Conservation (phyloP, 2,329 filamentous ascomycete species). For the Phialophora expanda region DNA sequence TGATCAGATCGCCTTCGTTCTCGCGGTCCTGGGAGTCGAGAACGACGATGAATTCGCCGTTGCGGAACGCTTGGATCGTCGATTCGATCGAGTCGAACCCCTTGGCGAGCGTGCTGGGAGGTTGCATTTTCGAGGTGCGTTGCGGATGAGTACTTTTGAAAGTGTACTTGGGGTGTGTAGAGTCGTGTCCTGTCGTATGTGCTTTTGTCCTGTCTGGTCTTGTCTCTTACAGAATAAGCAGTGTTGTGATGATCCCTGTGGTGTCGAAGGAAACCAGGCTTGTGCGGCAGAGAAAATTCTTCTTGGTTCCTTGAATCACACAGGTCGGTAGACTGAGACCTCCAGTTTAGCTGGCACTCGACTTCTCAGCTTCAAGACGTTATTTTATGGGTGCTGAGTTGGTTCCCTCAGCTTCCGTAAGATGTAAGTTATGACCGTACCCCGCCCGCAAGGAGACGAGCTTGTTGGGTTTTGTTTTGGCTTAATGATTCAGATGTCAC, state of each 20-base stretch:
- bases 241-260: neutral
- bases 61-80: constrained; percentile 42
- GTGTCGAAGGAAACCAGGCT: constrained; percentile 4
- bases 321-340: constrained; percentile 6
- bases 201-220: constrained; percentile 2
- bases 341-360: neutral
- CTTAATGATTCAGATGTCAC: neutral
- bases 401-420: neutral
- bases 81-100: constrained; percentile 44
- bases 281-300: constrained; percentile 17
- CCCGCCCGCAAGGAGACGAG: neutral
- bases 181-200: neutral
- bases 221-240: constrained; percentile 1
- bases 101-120: constrained; percentile 23
- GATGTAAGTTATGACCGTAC: neutral
- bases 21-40: constrained; percentile 91
- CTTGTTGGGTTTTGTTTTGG: neutral
- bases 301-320: constrained; percentile 12
- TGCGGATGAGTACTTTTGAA: neutral
- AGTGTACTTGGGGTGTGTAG: neutral
- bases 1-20: constrained; percentile 98
- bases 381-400: neutral
- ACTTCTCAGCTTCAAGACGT: neutral
- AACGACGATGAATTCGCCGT: constrained; percentile 90
- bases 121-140: constrained; percentile 20